Evolutionary conservation across 2,329 filamentous ascomycete species (phyloP).

Genomic region (Blastomyces emzantsi): DNA sequence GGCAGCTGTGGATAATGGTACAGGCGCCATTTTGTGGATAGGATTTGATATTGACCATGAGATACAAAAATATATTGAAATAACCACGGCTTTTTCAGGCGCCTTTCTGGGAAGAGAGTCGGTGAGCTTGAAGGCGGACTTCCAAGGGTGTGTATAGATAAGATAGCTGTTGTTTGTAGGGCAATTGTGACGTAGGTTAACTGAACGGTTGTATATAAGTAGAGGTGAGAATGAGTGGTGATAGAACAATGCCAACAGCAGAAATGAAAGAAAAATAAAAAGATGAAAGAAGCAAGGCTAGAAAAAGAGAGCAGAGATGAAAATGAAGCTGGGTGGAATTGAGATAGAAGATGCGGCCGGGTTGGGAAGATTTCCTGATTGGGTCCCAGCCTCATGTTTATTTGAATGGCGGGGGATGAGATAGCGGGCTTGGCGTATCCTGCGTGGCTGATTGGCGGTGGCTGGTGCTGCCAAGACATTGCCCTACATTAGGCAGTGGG

Average conservation of each 20-base stretch:
- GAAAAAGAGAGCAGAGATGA: not conserved
- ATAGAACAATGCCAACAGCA: not conserved
- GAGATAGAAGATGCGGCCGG: not conserved
- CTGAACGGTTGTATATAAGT: not conserved
- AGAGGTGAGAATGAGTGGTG: not conserved
- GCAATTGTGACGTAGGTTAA: not conserved
- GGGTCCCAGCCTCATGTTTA: constrained; percentile 8
- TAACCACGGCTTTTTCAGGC: not conserved
- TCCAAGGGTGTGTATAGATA: not conserved
- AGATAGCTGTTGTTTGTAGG: not conserved
- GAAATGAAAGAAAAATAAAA: not conserved
- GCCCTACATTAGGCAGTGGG: not conserved
- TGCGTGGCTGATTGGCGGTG: constrained; percentile 7
- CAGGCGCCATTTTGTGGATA: not conserved
- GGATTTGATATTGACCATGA: not conserved
- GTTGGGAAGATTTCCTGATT: not conserved
- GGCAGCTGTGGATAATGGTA: not conserved
- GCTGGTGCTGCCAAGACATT: constrained; percentile 1
- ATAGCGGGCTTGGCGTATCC: constrained; percentile 10
- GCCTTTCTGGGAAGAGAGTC: not conserved
- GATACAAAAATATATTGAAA: not conserved
- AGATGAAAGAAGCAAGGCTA: not conserved
- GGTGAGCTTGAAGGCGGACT: not conserved
- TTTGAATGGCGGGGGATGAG: constrained; percentile 16
- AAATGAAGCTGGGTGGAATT: not conserved